phyloP scores from a whole-genome alignment of 1,139 yeast species.

The Blastobotrys malaysiensis region DNA sequence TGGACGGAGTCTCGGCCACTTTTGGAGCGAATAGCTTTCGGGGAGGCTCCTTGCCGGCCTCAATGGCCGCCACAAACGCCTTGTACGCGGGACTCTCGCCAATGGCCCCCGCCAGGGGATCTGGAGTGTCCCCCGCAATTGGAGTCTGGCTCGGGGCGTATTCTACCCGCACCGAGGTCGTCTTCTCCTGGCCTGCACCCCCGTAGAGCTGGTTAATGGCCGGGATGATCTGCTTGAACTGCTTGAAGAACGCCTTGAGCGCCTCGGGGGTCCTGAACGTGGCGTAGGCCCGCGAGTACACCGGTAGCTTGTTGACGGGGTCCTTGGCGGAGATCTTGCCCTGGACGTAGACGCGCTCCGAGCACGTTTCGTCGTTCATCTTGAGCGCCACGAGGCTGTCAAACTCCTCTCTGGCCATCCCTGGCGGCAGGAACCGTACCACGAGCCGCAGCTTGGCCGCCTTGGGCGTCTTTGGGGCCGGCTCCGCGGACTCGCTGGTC shows the following conservation, averaged over 20 bases:
- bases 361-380: conserved; percentile 19
- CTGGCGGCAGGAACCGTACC: conserved; percentile 38
- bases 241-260: conserved; percentile 17
- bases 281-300: conserved; percentile 20
- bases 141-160: conserved; percentile 25
- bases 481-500: conserved; percentile 2
- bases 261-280: conserved; percentile 13
- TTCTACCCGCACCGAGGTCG: conserved; percentile 17
- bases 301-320: conserved; percentile 15
- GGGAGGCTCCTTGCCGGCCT: conserved; percentile 3
- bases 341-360: conserved; percentile 33
- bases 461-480: conserved; percentile 2
- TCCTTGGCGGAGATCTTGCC: conserved; percentile 31
- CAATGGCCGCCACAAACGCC: conserved; percentile 13
- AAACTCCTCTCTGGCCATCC: conserved; percentile 30
- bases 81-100: conserved; percentile 18
- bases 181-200: conserved; percentile 9
- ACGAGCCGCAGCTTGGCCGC: conserved; percentile 21
- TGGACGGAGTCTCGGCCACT: conserved; percentile 5
- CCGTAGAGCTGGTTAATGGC: conserved; percentile 10
- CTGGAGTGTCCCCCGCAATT: conserved; percentile 13
- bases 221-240: conserved; percentile 13
- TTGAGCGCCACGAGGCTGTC: conserved; percentile 19
- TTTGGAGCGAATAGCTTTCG: conserved; percentile 2
- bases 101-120: conserved; percentile 19